These are phyloP conservation scores for Dendrostoma leiphaemia DNA, from an alignment of 2,329 filamentous ascomycete species.

Conservation along the genomic window DNA sequence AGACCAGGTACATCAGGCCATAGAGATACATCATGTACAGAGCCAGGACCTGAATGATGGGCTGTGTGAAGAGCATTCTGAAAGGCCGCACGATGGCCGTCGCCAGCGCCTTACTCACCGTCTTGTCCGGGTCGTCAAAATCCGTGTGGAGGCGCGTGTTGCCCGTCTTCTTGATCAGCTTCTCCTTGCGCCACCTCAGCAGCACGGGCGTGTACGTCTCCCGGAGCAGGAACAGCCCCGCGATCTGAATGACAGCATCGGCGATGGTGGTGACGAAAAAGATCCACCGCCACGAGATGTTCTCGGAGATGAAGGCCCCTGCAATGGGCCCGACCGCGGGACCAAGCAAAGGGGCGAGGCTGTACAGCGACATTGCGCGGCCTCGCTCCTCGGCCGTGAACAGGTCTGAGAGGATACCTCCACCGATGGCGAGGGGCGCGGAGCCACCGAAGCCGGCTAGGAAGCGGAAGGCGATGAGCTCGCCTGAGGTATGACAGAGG, in stretches of 20 bases:
- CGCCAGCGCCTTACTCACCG: slow-evolving; percentile 31
- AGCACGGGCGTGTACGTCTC: slow-evolving; percentile 68
- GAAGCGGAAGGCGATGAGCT: slow-evolving; percentile 59
- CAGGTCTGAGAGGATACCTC: slow-evolving; percentile 44
- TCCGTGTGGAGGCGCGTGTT: slow-evolving; percentile 48
- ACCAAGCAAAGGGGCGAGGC: slow-evolving; percentile 61
- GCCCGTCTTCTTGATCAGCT: slow-evolving; percentile 56
- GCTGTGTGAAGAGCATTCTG: slow-evolving; percentile 49
- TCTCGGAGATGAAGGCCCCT: slow-evolving; percentile 63
- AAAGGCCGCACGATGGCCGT: slow-evolving; percentile 46
- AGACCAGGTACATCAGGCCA: slow-evolving; percentile 49
- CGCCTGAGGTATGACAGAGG: slow-evolving; percentile 44
- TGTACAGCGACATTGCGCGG: slow-evolving; percentile 61
- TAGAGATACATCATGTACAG: slow-evolving; percentile 52
- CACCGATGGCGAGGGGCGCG: slow-evolving; percentile 46
- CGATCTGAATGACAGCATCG: slow-evolving; percentile 58
- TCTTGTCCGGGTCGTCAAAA: slow-evolving; percentile 45
- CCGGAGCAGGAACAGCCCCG: slow-evolving; percentile 57
- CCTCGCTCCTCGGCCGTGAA: slow-evolving; percentile 62
- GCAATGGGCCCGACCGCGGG: slow-evolving; percentile 65
- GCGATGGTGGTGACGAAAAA: slow-evolving; percentile 67
- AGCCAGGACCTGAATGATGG: slow-evolving; percentile 50
- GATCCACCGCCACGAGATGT: slow-evolving; percentile 70
- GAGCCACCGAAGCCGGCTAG: slow-evolving; percentile 58
- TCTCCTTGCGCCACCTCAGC: slow-evolving; percentile 49